A percentile compares a stretch with the other conserved stretches of the same genome.
Evolutionary conservation across 2,329 filamentous ascomycete genomes (phyloP).

Genomic region (Aspergillus ochraceoroseus): DNA sequence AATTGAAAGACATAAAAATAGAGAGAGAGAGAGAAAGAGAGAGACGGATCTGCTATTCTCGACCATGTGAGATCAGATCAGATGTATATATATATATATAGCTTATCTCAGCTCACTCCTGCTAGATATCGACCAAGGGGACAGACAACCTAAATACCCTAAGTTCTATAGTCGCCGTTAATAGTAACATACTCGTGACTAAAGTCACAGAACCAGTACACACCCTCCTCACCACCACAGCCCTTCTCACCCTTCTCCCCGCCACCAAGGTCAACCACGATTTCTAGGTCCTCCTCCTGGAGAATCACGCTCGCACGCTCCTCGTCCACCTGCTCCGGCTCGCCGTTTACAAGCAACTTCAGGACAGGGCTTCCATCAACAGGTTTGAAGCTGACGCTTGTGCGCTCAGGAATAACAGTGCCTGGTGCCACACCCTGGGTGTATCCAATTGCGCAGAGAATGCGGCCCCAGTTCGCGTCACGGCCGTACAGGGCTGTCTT

Average conservation of each 20-base stretch:
- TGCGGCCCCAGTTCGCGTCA: conserved; percentile 97
- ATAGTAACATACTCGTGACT: conserved; percentile 67
- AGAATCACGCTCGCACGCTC: conserved; percentile 55
- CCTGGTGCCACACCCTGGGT: conserved; percentile 47
- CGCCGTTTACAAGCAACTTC: conserved; percentile 56
- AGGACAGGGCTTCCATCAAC: conserved; percentile 53
- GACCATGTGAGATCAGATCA: no score
- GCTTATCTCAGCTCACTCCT: not conserved
- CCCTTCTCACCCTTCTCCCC: conserved; percentile 40
- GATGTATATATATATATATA: no score
- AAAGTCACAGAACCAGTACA: conserved; percentile 64
- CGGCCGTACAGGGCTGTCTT: conserved; percentile 97
- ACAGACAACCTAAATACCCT: no score
- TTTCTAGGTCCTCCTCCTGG: conserved; percentile 59
- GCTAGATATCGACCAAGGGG: no score
- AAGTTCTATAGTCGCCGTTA: conserved; percentile 64
- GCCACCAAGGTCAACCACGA: conserved; percentile 56
- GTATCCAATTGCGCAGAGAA: conserved; percentile 91
- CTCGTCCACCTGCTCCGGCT: conserved; percentile 60
- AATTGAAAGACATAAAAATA: no score
- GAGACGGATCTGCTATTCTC: no score
- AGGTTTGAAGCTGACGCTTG: conserved; percentile 59
- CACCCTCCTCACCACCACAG: conserved; percentile 49
- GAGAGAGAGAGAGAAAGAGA: no score
- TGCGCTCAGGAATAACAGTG: conserved; percentile 51